Conservation (phyloP, 1,139 yeast genomes). For the Chernovozyma aurita region DNA sequence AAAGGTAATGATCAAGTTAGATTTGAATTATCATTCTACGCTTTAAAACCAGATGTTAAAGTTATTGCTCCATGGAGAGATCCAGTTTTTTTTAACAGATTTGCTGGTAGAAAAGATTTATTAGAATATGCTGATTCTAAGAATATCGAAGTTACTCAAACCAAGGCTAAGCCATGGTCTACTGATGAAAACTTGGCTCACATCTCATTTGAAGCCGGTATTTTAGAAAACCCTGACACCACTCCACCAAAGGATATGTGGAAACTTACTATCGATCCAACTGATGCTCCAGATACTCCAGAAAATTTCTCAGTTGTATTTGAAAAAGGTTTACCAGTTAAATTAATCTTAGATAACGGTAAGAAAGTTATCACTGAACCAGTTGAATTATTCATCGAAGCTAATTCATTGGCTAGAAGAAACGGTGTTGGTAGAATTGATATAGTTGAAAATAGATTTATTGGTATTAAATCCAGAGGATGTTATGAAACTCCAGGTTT, state of each 20-base stretch:
- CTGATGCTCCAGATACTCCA: constrained; percentile 90
- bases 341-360: constrained; percentile 66
- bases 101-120: constrained; percentile 95
- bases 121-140: constrained; percentile 89
- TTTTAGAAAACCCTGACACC: constrained; percentile 94
- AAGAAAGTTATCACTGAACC: constrained; percentile 67
- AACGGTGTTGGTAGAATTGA: constrained; percentile 99
- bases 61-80: constrained; percentile 99
- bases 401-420: constrained; percentile 94
- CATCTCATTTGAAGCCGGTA: constrained; percentile 98
- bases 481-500: constrained; percentile 99
- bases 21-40: constrained; percentile 94
- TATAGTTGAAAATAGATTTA: constrained; percentile 97
- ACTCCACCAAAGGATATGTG: constrained; percentile 99
- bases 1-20: constrained; percentile 99
- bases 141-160: constrained; percentile 91
- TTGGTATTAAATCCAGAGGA: constrained; percentile 98
- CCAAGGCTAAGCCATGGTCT: constrained; percentile 99
- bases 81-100: constrained; percentile 89
- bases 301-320: constrained; percentile 83
- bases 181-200: constrained; percentile 99
- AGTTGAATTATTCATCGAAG: constrained; percentile 86
- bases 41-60: constrained; percentile 92
- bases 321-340: constrained; percentile 82
- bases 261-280: constrained; percentile 95